A percentile compares a stretch with the other conserved stretches of the same genome.
These are phyloP conservation scores for Diaporthe amygdali DNA, from an alignment of 2,329 filamentous ascomycete genomes.

Conservation along the genomic window DNA sequence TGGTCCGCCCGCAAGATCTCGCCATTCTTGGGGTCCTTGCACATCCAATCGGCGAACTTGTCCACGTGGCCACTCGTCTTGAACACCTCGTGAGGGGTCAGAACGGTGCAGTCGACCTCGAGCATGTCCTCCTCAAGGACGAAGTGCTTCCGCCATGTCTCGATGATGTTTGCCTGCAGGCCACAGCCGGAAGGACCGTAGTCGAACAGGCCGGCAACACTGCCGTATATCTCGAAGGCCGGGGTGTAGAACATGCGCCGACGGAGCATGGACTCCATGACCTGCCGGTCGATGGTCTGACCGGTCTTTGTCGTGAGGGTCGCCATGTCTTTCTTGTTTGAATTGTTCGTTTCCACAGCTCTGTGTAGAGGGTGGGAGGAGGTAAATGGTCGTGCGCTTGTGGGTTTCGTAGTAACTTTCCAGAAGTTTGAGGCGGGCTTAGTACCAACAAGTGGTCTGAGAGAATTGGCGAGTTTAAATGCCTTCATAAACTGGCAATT, in stretches of 20 bases:
- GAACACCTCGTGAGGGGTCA: slow-evolving; percentile 91
- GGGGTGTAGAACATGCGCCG: slow-evolving; percentile 94
- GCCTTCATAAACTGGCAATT: slow-evolving; percentile 34
- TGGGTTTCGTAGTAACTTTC: slow-evolving; percentile 15
- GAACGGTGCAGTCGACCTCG: slow-evolving; percentile 90
- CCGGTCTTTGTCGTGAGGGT: slow-evolving; percentile 78
- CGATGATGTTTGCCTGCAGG: slow-evolving; percentile 86
- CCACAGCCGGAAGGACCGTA: slow-evolving; percentile 90
- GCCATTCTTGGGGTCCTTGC: slow-evolving; percentile 96
- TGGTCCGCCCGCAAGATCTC: slow-evolving; percentile 97
- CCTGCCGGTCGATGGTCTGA: slow-evolving; percentile 82
- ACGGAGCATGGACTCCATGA: slow-evolving; percentile 84
- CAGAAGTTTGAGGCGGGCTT: slow-evolving; percentile 23
- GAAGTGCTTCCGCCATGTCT: slow-evolving; percentile 92
- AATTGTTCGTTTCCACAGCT: background rate
- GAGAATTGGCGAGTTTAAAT: slow-evolving; percentile 24
- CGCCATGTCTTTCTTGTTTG: slow-evolving; percentile 18
- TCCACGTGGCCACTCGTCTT: slow-evolving; percentile 97
- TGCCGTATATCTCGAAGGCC: slow-evolving; percentile 93
- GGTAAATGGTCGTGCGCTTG: slow-evolving; percentile 18
- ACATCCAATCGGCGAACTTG: slow-evolving; percentile 99
- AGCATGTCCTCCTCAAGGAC: slow-evolving; percentile 94
- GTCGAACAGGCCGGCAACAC: slow-evolving; percentile 88
- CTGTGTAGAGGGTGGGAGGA: background rate
- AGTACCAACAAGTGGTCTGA: slow-evolving; percentile 32